Evolutionary conservation across 2,329 filamentous ascomycete species (phyloP), one percentile per base, ranked within the genome.

Genomic region (Pezicula radicicola): DNA sequence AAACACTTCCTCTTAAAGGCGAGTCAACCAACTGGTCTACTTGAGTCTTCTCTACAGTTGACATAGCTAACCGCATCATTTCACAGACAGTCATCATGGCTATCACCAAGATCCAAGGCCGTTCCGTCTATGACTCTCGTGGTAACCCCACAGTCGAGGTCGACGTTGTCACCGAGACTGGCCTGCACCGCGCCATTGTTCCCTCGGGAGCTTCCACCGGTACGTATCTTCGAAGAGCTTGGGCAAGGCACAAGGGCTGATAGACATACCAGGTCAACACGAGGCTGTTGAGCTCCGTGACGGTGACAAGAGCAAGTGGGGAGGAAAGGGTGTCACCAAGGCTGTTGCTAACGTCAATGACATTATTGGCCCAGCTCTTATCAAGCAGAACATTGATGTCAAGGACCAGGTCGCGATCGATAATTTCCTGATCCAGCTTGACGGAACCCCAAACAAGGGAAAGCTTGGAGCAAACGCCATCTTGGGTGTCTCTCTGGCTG

Each of bases 121-220:
- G 94, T 72, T 92, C 88, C 70, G 91, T 99, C 80, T 99, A 93
- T 85, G 94, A 99, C 84, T 97, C 94, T 74, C 93, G 94, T 72
- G 84, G 84, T 73, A 99, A 99, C 87, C 94, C 94, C 69, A 99
- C 94, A 72, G 93, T 97, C 70, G 93, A 97, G 83, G 93, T 97
- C 68, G 93, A 97, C 73, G 85, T 97, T 66, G 88, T 96, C 77
- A 97, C 92, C 66, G 91, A 96, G 80, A 95, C 89, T 67, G 93
- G 93, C 70, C 87, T 97, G 60, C 92, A 97, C 85, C 91, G 93
- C 71, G 92, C 93, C 72, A 97, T 97, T 72, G 93, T 97, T 59
- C 93, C 93, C 68, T 97, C 92, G 62, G 93, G 93, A 74, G 93
- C 93, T 68, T 97, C 93, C 66, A 97, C 92, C 68, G 91, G 88